Evolutionary conservation across 2,329 filamentous ascomycete genomes (phyloP).

Genomic region (Colletotrichum theobromicola): DNA sequence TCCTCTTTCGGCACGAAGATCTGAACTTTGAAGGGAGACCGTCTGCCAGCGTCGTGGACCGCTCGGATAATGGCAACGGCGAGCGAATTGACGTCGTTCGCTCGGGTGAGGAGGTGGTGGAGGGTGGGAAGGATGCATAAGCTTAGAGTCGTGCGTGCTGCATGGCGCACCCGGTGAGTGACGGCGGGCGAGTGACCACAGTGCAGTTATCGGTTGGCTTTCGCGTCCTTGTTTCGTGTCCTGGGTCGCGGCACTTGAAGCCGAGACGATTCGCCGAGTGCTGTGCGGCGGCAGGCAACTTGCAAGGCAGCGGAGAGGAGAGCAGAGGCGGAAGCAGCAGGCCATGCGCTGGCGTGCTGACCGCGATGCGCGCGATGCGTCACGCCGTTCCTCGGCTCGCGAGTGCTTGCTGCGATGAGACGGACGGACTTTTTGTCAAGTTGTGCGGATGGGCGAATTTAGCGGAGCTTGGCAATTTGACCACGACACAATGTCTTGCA

Average conservation of each 20-base stretch:
- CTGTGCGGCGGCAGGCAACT: neutral
- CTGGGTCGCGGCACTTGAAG: neutral
- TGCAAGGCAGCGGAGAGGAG: neutral
- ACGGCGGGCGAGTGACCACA: neutral
- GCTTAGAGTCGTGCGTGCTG: neutral
- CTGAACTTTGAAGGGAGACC: neutral
- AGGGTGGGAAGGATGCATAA: neutral
- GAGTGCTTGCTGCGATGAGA: neutral
- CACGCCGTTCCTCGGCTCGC: neutral
- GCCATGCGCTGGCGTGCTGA: neutral
- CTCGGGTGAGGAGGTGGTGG: neutral
- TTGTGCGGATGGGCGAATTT: neutral
- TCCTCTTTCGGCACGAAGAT: neutral
- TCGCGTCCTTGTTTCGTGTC: conserved; percentile 16
- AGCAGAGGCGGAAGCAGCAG: neutral
- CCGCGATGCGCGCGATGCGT: neutral
- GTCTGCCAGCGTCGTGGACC: neutral
- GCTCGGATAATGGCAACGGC: neutral
- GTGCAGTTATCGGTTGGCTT: neutral
- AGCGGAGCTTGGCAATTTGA: neutral
- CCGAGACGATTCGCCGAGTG: neutral
- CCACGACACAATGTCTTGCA: neutral
- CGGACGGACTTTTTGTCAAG: conserved; percentile 8
- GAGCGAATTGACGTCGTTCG: neutral
- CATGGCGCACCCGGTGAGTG: neutral